phyloP scores from a whole-genome alignment of 495 filamentous ascomycete species.

The Penicillium cinerascens region DNA sequence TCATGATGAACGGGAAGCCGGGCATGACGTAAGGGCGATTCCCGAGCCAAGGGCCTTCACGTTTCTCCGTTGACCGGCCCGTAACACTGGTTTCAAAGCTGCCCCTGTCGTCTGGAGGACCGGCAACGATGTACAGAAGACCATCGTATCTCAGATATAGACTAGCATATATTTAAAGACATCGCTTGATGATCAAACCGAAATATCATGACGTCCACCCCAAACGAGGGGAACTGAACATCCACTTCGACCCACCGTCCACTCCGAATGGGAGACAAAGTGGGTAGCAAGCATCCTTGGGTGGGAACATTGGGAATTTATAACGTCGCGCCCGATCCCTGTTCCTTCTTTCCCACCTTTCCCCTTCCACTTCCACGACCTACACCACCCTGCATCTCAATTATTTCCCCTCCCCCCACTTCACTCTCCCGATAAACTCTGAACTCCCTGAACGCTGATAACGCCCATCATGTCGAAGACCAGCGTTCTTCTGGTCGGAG shows the following conservation, averaged over 20 bases:
- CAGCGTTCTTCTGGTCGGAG: constrained; percentile 45
- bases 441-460: neutral
- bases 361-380: constrained; percentile 1
- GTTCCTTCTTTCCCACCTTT: constrained; percentile 8
- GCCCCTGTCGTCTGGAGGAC: too few relatives aligned
- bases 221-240: constrained; percentile 33
- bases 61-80: constrained; percentile 7
- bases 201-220: constrained; percentile 18
- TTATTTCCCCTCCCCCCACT: neutral
- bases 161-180: neutral
- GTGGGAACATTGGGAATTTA: constrained; percentile 34
- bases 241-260: constrained; percentile 41
- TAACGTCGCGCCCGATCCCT: constrained; percentile 31
- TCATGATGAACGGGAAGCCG: constrained; percentile 21
- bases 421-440: neutral
- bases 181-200: neutral
- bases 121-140: too few relatives aligned
- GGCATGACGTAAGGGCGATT: constrained; percentile 27
- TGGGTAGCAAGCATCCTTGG: constrained; percentile 34
- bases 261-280: constrained; percentile 33
- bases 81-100: too few relatives aligned
- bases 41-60: constrained; percentile 6
- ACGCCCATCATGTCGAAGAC: constrained; percentile 38
- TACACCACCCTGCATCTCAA: constrained; percentile 1
- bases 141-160: neutral